Base-by-base conservation (phyloP, 2,329 filamentous ascomycete species). In the Botryotinia globosa region DNA sequence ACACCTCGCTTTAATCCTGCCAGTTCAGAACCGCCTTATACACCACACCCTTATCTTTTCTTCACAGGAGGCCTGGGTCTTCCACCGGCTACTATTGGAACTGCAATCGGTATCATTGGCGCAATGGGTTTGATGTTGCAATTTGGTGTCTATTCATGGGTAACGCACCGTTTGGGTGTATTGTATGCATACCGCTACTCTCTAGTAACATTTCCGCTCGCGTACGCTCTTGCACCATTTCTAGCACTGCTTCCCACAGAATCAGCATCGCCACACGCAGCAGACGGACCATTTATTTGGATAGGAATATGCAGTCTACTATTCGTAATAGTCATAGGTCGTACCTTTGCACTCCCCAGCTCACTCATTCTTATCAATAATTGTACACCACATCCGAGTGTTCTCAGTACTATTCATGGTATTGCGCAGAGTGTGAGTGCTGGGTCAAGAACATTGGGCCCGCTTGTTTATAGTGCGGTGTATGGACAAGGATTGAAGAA, bases 331-430 rank as follows among this genome's bases (percentile, higher is more conserved):
- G 58, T 61, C 37, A 61, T 34, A 61, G 58, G 58, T 9, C 58
- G 58, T 39, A 61, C 58, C 14, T 61, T 61, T 61, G 58, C 58
- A 22, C 58, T 61, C 39, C 58, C 58, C 34, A 61, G 58, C 58
- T 61, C 58, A 22, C 58, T 61, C 22, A 61, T 61, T 7, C 58
- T 61, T 39, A 61, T 61, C 58, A 61, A 61, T 61, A 61, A 61
- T 14, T 61, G 58, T 18, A 61, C 58, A n/a, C 58, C 58, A 6
- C 58, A 61, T 16, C 58, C 58, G 10, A 61, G 58, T n/a, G 34
- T 61, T 1, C 58, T 61, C 14, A 61, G 58, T 25, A 61, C 58
- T n/a, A 61, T 61, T 16, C 58, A 61, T 25, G 58, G 58, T 16
- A 39, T 61, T n/a, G 58, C 58, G 34, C 58, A 61, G 22, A 61